Percentiles rank a stretch among this genome's conserved stretches.
phyloP scores from a whole-genome alignment of 176 grass and related monocot species.

The Hordeum marinum region DNA sequence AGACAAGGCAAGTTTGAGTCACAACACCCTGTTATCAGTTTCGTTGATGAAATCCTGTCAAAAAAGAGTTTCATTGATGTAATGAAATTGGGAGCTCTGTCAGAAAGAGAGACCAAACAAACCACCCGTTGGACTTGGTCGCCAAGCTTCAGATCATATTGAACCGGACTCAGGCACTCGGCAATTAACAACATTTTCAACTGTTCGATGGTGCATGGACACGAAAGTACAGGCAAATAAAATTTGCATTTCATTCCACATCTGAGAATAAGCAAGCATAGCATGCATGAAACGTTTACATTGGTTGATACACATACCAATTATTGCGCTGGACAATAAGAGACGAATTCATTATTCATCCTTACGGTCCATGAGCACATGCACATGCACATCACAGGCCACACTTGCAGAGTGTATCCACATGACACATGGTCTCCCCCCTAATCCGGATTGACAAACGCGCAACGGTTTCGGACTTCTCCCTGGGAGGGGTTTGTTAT shows the following conservation, averaged over 20 bases:
- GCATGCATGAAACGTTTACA: neutral
- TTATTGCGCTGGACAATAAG: neutral
- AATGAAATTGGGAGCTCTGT: too few relatives aligned
- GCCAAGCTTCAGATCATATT: neutral
- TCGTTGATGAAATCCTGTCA: too few relatives aligned
- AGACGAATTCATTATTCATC: neutral
- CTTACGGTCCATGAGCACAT: neutral
- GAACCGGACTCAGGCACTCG: too few relatives aligned
- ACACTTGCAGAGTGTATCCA: neutral
- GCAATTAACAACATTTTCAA: neutral
- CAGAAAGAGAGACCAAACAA: neutral
- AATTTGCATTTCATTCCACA: neutral
- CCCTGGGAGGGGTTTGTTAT: slow-evolving; percentile 20
- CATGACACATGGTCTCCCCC: neutral
- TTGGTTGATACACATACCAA: neutral
- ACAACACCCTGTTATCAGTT: too few relatives aligned
- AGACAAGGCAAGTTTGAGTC: too few relatives aligned
- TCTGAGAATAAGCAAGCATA: neutral
- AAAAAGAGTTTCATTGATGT: too few relatives aligned
- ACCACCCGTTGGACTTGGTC: neutral
- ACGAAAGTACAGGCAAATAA: neutral
- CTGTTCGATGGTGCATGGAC: neutral
- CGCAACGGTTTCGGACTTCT: slow-evolving; percentile 43
- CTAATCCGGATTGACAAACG: neutral
- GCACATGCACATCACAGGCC: neutral